Percentiles rank a stretch among this genome's conserved stretches.
phyloP scores from a whole-genome alignment of 768 basidiomycete species.

The Amanita polypyramis region DNA sequence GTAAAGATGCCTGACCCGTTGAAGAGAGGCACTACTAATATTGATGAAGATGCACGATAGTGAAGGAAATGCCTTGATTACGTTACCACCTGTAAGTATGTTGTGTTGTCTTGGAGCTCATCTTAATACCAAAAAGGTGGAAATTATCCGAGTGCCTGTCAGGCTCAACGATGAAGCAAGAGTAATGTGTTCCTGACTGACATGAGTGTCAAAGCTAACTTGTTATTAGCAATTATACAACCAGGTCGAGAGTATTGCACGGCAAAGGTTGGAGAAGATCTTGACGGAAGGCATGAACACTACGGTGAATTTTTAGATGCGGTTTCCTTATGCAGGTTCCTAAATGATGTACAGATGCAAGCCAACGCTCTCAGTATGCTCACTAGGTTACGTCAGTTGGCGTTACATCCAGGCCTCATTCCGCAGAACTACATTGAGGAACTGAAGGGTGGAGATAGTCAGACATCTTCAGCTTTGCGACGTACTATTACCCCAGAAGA shows the following conservation, averaged over 20 bases:
- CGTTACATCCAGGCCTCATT: constrained; percentile 67
- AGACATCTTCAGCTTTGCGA: constrained; percentile 6
- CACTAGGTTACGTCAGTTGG: constrained; percentile 79
- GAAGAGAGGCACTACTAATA: neutral
- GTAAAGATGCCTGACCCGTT: constrained; percentile 17
- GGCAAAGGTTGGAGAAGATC: constrained; percentile 48
- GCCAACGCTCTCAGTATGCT: constrained; percentile 71
- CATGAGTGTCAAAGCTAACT: constrained; percentile 1
- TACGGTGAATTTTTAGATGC: constrained; percentile 22
- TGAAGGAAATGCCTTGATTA: constrained; percentile 60
- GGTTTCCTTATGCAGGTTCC: neutral
- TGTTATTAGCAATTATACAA: constrained; percentile 50
- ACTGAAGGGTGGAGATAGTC: constrained; percentile 18
- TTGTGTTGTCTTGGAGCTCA: neutral
- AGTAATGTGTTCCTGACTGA: constrained; percentile 24
- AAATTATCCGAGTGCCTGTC: constrained; percentile 68
- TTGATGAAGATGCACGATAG: constrained; percentile 68
- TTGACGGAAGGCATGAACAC: constrained; percentile 33
- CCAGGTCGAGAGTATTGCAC: constrained; percentile 51
- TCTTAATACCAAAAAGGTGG: constrained; percentile 38
- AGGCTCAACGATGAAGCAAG: constrained; percentile 52
- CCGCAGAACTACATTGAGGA: constrained; percentile 64
- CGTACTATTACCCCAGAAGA: constrained; percentile 42
- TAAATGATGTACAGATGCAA: constrained; percentile 33
- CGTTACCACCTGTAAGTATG: constrained; percentile 53